These are phyloP conservation scores for Apiotrichum domesticum DNA, from an alignment of 1,284 basidiomycete species.

Conservation along the genomic window DNA sequence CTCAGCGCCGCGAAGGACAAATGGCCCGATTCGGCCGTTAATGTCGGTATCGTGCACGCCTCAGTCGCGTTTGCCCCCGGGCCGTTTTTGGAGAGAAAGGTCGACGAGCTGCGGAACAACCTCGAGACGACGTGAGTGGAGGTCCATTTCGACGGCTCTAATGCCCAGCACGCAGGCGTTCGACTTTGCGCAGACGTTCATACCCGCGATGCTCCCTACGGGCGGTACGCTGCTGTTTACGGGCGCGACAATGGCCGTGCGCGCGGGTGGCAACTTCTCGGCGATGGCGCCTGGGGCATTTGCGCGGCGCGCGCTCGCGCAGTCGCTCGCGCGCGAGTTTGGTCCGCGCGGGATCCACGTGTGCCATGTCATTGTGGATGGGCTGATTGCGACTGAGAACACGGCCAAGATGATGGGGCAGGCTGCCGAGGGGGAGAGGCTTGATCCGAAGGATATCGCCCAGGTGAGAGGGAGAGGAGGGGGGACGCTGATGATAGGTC, in stretches of 20 bases:
- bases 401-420: slow-evolving; percentile 23
- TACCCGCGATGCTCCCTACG: slow-evolving; percentile 30
- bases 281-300: slow-evolving; percentile 37
- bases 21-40: slow-evolving; percentile 31
- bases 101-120: slow-evolving; percentile 26
- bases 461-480: slow-evolving; percentile 2
- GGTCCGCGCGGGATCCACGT: slow-evolving; percentile 48
- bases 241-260: slow-evolving; percentile 39
- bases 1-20: slow-evolving; percentile 26
- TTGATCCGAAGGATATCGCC: slow-evolving; percentile 12
- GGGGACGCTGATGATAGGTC: slow-evolving; percentile 17
- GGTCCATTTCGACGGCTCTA: no score
- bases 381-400: slow-evolving; percentile 36
- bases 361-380: slow-evolving; percentile 47
- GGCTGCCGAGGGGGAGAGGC: slow-evolving; percentile 16
- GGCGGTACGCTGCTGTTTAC: slow-evolving; percentile 42
- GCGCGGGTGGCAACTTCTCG: slow-evolving; percentile 30
- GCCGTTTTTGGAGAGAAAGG: slow-evolving; percentile 30
- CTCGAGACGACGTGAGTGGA: slow-evolving; percentile 33
- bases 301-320: slow-evolving; percentile 31
- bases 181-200: slow-evolving; percentile 33
- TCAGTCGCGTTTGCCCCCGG: slow-evolving; percentile 28
- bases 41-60: slow-evolving; percentile 41
- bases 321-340: slow-evolving; percentile 47
- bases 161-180: slow-evolving; percentile 20